Percentiles rank a stretch among this genome's conserved stretches.
Conservation (phyloP, 805 yeast species). For the Cyberlindnera maclurae region DNA sequence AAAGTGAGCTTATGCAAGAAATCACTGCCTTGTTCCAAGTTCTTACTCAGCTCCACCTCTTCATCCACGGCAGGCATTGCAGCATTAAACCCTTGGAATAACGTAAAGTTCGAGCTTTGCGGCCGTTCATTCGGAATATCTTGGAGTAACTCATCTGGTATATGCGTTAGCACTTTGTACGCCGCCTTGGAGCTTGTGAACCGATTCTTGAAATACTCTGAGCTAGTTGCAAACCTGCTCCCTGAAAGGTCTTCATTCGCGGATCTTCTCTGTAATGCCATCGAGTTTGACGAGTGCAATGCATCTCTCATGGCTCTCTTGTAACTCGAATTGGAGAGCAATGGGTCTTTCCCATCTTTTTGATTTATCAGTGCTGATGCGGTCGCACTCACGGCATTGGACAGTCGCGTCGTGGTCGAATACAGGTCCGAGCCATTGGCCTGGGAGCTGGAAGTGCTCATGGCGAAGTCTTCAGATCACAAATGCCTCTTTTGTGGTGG, state of each 20-base stretch:
- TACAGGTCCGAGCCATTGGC: conserved; percentile 18
- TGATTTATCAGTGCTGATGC: conserved; percentile 42
- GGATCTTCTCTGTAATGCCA: conserved; percentile 26
- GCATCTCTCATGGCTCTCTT: conserved; percentile 42
- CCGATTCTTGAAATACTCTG: conserved; percentile 33
- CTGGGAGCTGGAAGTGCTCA: neutral
- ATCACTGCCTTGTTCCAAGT: conserved; percentile 18
- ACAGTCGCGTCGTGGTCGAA: conserved; percentile 30
- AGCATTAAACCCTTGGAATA: conserved; percentile 67
- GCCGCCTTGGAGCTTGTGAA: conserved; percentile 31
- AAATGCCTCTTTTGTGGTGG: no score
- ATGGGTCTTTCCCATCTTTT: conserved; percentile 25
- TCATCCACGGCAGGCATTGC: conserved; percentile 45
- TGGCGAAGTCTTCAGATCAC: no score
- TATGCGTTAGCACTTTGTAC: conserved; percentile 40
- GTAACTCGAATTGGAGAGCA: conserved; percentile 33
- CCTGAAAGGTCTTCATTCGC: conserved; percentile 23
- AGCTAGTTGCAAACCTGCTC: conserved; percentile 25
- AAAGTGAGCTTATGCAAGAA: conserved; percentile 14
- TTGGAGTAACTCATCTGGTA: conserved; percentile 55
- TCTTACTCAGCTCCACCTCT: conserved; percentile 26
- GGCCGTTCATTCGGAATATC: conserved; percentile 39
- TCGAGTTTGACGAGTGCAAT: conserved; percentile 27
- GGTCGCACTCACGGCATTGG: conserved; percentile 46
- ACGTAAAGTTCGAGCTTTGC: conserved; percentile 37